Conservation (phyloP, 2,329 filamentous ascomycete genomes). For the Arthrinium puccinioides region DNA sequence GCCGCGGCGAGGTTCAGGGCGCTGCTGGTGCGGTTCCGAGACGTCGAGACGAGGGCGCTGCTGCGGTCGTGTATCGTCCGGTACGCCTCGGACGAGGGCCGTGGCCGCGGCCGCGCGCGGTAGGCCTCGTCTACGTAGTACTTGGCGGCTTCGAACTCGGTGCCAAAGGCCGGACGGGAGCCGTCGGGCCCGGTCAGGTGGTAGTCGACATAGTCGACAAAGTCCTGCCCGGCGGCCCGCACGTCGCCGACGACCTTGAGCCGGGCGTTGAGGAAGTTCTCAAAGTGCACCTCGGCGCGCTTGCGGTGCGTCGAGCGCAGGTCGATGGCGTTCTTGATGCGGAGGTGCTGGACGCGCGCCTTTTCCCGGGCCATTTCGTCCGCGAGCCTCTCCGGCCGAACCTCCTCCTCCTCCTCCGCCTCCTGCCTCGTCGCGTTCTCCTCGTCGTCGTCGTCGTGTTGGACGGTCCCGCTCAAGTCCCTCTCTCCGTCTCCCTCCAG, state of each 20-base stretch:
- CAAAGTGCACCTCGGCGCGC: slow-evolving; percentile 5
- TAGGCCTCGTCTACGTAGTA: background rate
- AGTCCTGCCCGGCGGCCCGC: background rate
- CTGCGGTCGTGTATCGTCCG: no score
- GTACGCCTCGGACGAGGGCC: no score
- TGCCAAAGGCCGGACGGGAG: background rate
- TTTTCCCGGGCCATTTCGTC: background rate
- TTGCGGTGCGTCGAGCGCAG: slow-evolving; percentile 4
- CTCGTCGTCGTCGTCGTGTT: background rate
- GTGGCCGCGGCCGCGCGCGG: no score
- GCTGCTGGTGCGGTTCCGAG: background rate
- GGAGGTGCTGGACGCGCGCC: background rate
- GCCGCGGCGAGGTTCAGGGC: background rate
- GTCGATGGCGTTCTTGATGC: slow-evolving; percentile 3
- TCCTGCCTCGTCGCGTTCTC: background rate
- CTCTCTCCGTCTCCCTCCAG: background rate
- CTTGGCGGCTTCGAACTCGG: background rate
- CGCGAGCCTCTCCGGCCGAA: background rate
- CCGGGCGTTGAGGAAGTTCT: slow-evolving; percentile 4
- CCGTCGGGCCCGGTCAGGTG: background rate
- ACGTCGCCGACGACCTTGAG: background rate
- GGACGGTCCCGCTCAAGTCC: background rate
- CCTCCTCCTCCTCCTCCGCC: background rate
- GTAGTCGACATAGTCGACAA: background rate
- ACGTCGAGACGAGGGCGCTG: no score